Conservation (phyloP, 176 grass and related monocot genomes). For the Oropetium thomaeum region DNA sequence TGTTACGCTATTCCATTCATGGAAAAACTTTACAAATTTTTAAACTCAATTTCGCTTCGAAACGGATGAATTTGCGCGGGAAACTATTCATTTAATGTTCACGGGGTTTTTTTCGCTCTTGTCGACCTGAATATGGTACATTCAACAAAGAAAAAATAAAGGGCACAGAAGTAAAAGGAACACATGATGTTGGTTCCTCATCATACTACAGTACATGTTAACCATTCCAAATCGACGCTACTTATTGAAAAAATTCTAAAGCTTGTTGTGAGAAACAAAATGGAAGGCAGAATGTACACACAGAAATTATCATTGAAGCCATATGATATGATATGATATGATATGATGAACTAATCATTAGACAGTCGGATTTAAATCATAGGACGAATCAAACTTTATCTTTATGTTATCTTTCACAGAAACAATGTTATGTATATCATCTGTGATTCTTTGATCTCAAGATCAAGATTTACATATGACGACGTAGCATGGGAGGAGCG, state of each 20-base stretch:
- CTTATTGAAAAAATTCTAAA: neutral
- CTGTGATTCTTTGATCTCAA: neutral
- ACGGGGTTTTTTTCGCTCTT: neutral
- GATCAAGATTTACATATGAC: conserved; percentile 63
- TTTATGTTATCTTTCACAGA: neutral
- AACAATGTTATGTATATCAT: neutral
- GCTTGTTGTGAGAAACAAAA: neutral
- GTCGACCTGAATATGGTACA: neutral
- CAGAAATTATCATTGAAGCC: neutral
- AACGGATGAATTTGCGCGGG: neutral
- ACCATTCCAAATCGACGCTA: neutral
- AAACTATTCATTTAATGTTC: neutral
- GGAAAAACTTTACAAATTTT: neutral
- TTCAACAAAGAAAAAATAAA: neutral
- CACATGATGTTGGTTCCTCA: neutral
- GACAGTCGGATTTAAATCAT: neutral
- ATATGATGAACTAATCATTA: neutral
- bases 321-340: too few relatives aligned
- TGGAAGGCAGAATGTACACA: neutral
- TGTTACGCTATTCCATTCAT: neutral
- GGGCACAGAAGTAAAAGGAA: neutral
- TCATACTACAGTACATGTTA: too few relatives aligned
- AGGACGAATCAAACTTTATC: neutral
- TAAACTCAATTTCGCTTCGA: neutral
- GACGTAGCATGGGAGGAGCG: conserved; percentile 78